A percentile compares a stretch with the other conserved stretches of the same genome.
phyloP scores from a whole-genome alignment of 2,329 filamentous ascomycete species.

The Magnaporthiopsis poae region DNA sequence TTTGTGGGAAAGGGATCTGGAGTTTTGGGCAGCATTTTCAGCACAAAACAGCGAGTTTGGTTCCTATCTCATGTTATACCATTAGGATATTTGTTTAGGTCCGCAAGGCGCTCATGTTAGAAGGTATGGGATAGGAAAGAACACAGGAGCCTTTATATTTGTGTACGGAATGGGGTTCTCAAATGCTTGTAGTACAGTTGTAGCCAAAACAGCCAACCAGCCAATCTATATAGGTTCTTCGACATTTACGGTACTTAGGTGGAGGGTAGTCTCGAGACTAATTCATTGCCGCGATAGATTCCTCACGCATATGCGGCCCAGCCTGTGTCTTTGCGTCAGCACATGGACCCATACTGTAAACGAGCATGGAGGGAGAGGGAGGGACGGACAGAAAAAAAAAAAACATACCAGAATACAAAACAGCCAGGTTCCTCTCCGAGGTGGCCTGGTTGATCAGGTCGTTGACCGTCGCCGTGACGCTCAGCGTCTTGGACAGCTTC shows the following conservation, averaged over 20 bases:
- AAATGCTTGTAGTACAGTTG: neutral
- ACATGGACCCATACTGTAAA: too few species aligned
- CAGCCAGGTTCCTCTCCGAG: constrained; percentile 82
- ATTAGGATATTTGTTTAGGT: neutral
- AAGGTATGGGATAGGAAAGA: neutral
- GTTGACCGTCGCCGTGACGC: constrained; percentile 89
- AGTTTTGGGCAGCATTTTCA: neutral
- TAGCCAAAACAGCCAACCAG: neutral
- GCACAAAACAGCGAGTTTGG: neutral
- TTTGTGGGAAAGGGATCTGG: neutral
- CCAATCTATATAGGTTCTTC: neutral
- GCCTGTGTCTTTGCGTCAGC: too few species aligned
- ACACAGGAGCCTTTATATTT: neutral
- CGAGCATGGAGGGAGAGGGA: neutral
- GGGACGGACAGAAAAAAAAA: too few species aligned
- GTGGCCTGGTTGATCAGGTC: constrained; percentile 93
- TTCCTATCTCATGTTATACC: neutral
- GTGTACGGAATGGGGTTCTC: neutral
- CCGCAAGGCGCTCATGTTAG: neutral
- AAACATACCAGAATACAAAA: constrained; percentile 67
- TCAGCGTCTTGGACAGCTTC: constrained; percentile 88
- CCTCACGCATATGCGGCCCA: too few species aligned
- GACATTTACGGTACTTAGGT: neutral
- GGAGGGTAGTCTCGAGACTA: too few species aligned
- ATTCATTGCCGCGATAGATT: too few species aligned